A percentile compares a stretch with the other conserved stretches of the same genome.
phyloP scores from a whole-genome alignment of 2,329 filamentous ascomycete species.

The Myriosclerotinia duriaeana region DNA sequence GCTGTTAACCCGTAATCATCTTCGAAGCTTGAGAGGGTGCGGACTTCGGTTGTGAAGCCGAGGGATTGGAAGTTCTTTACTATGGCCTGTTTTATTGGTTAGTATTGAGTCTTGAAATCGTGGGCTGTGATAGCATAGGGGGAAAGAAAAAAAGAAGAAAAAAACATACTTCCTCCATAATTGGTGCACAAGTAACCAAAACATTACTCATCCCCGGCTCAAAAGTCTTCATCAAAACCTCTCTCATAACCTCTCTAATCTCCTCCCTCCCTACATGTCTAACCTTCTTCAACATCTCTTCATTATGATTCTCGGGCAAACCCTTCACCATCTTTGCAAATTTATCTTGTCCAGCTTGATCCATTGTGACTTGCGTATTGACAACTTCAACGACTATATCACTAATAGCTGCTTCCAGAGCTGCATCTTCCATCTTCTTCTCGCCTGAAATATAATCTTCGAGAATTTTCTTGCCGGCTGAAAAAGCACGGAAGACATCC shows the following conservation, averaged over 20 bases:
- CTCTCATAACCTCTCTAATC: slow-evolving; percentile 70
- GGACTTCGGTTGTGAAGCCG: slow-evolving; percentile 77
- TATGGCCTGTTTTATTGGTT: slow-evolving; percentile 57
- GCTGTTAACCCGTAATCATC: slow-evolving; percentile 82
- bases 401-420: slow-evolving; percentile 83
- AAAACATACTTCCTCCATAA: slow-evolving; percentile 75
- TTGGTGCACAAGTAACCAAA: slow-evolving; percentile 81
- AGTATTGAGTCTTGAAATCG: neutral
- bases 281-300: slow-evolving; percentile 73
- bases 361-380: slow-evolving; percentile 84
- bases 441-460: slow-evolving; percentile 70
- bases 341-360: slow-evolving; percentile 75
- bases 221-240: slow-evolving; percentile 78
- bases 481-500: slow-evolving; percentile 82
- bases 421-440: slow-evolving; percentile 65
- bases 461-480: slow-evolving; percentile 72
- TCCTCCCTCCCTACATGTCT: slow-evolving; percentile 73
- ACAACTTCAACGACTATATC: slow-evolving; percentile 84
- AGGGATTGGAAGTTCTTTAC: slow-evolving; percentile 70
- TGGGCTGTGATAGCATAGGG: neutral
- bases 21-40: slow-evolving; percentile 75
- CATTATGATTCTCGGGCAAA: slow-evolving; percentile 74
- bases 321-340: slow-evolving; percentile 80
- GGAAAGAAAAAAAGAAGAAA: slow-evolving; percentile 23
- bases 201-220: slow-evolving; percentile 77